phyloP scores from a whole-genome alignment of 2,329 filamentous ascomycete species.

The Fusarium sp. region DNA sequence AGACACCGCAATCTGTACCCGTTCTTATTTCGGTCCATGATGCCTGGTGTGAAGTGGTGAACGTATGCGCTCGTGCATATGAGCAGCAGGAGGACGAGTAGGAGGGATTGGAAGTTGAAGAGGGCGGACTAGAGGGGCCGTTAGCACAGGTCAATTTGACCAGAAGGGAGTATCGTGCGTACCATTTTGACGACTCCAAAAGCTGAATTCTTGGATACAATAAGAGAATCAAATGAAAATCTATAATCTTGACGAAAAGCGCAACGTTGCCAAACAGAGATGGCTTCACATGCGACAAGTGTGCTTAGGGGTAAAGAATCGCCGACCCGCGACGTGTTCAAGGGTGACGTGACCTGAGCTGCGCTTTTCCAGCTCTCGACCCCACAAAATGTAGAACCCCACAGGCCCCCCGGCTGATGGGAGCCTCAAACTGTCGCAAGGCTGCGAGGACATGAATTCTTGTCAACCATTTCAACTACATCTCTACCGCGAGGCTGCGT shows the following conservation, averaged over 20 bases:
- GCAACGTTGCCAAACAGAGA: conserved; percentile 17
- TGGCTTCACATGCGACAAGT: conserved; percentile 41
- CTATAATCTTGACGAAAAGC: background rate
- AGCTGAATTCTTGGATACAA: background rate
- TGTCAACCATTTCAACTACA: conserved; percentile 33
- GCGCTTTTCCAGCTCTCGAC: background rate
- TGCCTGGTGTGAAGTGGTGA: conserved; percentile 86
- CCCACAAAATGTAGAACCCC: conserved; percentile 37
- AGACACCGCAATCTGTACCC: conserved; percentile 65
- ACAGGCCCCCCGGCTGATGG: conserved; percentile 21
- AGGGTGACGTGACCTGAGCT: conserved; percentile 33
- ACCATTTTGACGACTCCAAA: conserved; percentile 42
- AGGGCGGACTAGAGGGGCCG: conserved; percentile 76
- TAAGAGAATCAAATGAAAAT: background rate
- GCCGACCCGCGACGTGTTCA: conserved; percentile 43
- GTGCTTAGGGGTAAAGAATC: conserved; percentile 52
- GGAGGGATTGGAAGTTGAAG: conserved; percentile 98
- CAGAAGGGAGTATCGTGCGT: background rate
- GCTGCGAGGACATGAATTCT: conserved; percentile 25
- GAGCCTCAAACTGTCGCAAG: conserved; percentile 32
- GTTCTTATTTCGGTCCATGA: conserved; percentile 93
- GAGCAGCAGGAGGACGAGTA: conserved; percentile 91
- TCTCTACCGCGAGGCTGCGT: conserved; percentile 31
- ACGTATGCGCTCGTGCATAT: conserved; percentile 97
- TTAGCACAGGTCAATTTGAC: conserved; percentile 18